These are phyloP conservation scores for Dillenia suffruticosa DNA, from an alignment of 164 flowering plant genomes.

Conservation along the genomic window DNA sequence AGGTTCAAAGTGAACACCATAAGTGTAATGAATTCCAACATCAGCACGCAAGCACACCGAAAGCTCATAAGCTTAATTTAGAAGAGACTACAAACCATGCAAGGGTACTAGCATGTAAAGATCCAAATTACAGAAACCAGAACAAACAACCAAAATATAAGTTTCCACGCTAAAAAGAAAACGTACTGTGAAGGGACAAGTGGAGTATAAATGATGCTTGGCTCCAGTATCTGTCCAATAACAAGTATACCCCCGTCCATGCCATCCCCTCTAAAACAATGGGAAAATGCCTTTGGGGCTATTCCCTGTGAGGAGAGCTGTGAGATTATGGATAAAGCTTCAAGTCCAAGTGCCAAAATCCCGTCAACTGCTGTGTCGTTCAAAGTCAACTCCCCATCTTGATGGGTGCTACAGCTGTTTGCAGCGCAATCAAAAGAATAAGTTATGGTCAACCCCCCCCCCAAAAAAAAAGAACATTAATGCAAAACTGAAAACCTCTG, in stretches of 20 bases:
- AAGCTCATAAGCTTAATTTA: too few relatives aligned
- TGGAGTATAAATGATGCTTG: conserved; percentile 83
- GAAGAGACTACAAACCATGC: too few relatives aligned
- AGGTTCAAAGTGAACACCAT: too few relatives aligned
- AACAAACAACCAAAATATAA: too few relatives aligned
- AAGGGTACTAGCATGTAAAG: too few relatives aligned
- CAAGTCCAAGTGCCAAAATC: conserved; percentile 91
- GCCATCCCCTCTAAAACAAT: conserved; percentile 73
- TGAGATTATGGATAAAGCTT: conserved; percentile 68
- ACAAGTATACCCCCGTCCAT: conserved; percentile 92
- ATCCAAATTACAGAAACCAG: too few relatives aligned
- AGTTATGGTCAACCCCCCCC: not conserved
- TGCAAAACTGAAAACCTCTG: too few relatives aligned
- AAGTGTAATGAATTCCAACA: too few relatives aligned
- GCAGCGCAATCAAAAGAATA: conserved; percentile 15
- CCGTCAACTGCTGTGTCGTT: conserved; percentile 94
- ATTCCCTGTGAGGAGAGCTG: conserved; percentile 78
- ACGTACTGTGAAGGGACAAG: conserved; percentile 82
- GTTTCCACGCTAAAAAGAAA: not conserved
- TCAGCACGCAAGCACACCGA: too few relatives aligned
- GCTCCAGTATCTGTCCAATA: conserved; percentile 83
- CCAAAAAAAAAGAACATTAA: too few relatives aligned
- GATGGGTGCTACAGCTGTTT: conserved; percentile 77
- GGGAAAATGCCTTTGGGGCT: conserved; percentile 79
- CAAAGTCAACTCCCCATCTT: conserved; percentile 77